Conservation (phyloP, 331 rosid genomes). For the Pyracantha coccinea region DNA sequence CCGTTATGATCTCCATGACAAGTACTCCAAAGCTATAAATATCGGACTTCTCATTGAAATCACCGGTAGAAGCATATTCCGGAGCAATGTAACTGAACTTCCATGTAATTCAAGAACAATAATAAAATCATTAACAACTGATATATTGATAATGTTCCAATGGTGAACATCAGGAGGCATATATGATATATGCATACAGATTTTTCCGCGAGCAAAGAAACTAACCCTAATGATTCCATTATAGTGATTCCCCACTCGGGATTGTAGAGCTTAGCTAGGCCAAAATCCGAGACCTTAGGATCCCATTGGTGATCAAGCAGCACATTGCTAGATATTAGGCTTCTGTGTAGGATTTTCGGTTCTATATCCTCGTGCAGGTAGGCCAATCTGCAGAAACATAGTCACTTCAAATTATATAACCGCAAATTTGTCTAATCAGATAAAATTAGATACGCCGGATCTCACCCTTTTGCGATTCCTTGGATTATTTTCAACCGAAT, state of each 20-base stretch:
- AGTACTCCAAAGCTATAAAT: constrained; percentile 62
- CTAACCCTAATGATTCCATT: constrained; percentile 42
- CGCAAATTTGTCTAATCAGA: background rate
- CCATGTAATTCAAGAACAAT: background rate
- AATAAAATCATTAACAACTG: background rate
- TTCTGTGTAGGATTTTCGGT: constrained; percentile 52
- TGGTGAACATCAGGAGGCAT: background rate
- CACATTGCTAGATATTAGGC: constrained; percentile 42
- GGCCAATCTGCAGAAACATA: constrained; percentile 44
- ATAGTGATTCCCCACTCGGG: constrained; percentile 21
- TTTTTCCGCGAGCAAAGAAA: background rate
- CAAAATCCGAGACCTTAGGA: constrained; percentile 52
- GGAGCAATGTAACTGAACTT: constrained; percentile 33
- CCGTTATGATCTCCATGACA: constrained; percentile 61
- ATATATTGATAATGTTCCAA: background rate
- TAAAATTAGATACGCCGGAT: background rate
- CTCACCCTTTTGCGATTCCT: constrained; percentile 70
- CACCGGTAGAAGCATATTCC: constrained; percentile 14
- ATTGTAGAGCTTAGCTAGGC: constrained; percentile 34
- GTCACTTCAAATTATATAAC: background rate
- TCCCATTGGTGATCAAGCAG: constrained; percentile 54
- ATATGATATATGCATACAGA: background rate
- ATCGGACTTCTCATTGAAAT: constrained; percentile 33
- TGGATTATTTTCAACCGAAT: constrained; percentile 40
- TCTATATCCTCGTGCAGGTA: constrained; percentile 63